Evolutionary conservation across 208 protist genomes (phyloP).

Genomic region (Crithidia sp.): DNA sequence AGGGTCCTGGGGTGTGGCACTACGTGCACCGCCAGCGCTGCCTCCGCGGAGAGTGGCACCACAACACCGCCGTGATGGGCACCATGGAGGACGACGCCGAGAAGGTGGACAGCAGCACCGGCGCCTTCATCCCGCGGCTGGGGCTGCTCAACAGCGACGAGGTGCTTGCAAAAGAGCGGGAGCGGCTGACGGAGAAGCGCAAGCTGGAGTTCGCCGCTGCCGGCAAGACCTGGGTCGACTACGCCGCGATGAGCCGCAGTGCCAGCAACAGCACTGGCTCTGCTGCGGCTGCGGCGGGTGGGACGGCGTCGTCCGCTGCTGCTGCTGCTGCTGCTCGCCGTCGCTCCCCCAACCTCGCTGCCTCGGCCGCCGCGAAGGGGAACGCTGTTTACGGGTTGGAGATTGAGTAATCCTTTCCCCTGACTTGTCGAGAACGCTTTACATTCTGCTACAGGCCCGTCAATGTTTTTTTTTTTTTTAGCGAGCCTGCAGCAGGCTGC

Average conservation of each 20-base stretch:
- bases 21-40: constrained; percentile 75
- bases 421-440: too few species aligned
- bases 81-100: constrained; percentile 77
- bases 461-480: too few species aligned
- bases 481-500: too few species aligned
- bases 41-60: constrained; percentile 86
- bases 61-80: constrained; percentile 77
- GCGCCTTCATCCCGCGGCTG: constrained; percentile 83
- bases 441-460: too few species aligned
- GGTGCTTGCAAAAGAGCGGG: constrained; percentile 66
- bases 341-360: too few species aligned
- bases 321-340: background rate
- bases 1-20: constrained; percentile 89
- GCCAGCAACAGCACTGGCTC: constrained; percentile 12
- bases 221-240: constrained; percentile 60
- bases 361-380: background rate
- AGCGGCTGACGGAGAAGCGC: constrained; percentile 70
- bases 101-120: constrained; percentile 57
- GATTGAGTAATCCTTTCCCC: constrained; percentile 11
- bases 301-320: background rate
- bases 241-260: constrained; percentile 29
- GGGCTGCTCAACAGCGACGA: constrained; percentile 65
- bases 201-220: constrained; percentile 49
- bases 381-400: constrained; percentile 22
- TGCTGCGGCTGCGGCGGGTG: background rate